Percentiles rank a stretch among this genome's conserved stretches.
Conservation (phyloP, 192 early-diverging fungal species). For the Gaertneriomyces sp. region DNA sequence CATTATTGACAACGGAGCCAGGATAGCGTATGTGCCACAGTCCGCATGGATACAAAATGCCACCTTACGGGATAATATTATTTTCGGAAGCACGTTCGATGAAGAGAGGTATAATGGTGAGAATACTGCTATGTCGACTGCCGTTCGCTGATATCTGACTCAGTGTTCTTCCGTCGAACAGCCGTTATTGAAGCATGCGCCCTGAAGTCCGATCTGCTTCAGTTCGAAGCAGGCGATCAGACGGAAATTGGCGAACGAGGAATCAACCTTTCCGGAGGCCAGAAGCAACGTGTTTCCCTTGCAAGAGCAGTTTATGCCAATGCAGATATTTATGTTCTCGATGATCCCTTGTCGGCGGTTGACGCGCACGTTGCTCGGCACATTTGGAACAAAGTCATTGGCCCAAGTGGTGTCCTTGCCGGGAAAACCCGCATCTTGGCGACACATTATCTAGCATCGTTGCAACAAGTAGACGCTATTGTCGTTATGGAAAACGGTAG, state of each 20-base stretch:
- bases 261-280: slow-evolving; percentile 42
- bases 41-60: slow-evolving; percentile 82
- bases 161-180: no score
- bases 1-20: slow-evolving; percentile 39
- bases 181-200: slow-evolving; percentile 11
- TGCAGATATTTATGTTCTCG: slow-evolving; percentile 41
- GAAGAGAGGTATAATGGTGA: slow-evolving; percentile 51
- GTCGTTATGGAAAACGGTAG: slow-evolving; percentile 60
- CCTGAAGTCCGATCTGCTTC: slow-evolving; percentile 33
- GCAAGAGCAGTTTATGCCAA: slow-evolving; percentile 41
- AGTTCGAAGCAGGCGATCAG: slow-evolving; percentile 32
- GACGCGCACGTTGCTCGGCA: slow-evolving; percentile 51
- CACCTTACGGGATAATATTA: slow-evolving; percentile 62
- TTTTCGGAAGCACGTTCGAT: slow-evolving; percentile 64
- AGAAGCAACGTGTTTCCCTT: slow-evolving; percentile 38
- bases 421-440: slow-evolving; percentile 69
- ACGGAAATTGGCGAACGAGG: slow-evolving; percentile 50
- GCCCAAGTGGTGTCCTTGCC: slow-evolving; percentile 44
- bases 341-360: slow-evolving; percentile 45
- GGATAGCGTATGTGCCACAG: slow-evolving; percentile 74
- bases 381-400: slow-evolving; percentile 66
- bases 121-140: no score
- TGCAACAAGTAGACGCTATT: slow-evolving; percentile 63
- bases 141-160: no score
- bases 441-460: slow-evolving; percentile 57